Conservation (phyloP, 805 yeast genomes). For the Sporopachydermia lactativora region DNA sequence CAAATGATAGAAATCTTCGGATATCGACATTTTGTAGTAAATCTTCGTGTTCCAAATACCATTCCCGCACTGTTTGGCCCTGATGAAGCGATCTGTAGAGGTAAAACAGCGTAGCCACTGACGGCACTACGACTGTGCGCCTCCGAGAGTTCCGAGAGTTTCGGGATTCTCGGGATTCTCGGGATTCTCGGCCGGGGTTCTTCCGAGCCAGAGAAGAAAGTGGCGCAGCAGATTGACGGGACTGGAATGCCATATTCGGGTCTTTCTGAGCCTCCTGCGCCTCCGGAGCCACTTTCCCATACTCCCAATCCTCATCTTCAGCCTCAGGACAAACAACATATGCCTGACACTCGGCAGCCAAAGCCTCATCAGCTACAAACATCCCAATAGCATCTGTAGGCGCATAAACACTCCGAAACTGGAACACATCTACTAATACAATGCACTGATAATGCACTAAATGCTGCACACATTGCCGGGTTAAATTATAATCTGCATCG, state of each 20-base stretch:
- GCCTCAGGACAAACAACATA: slow-evolving; percentile 49
- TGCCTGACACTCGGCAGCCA: slow-evolving; percentile 76
- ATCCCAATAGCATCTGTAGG: slow-evolving; percentile 66
- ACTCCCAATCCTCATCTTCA: no score
- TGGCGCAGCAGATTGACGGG: slow-evolving; percentile 4
- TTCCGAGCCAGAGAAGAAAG: not conserved
- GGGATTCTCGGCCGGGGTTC: slow-evolving; percentile 4
- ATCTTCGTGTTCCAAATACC: slow-evolving; percentile 60
- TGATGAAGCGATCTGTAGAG: slow-evolving; percentile 69
- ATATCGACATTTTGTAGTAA: slow-evolving; percentile 57
- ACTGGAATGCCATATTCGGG: not conserved
- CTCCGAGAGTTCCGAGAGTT: slow-evolving; percentile 4
- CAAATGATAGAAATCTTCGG: slow-evolving; percentile 76
- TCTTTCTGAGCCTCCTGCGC: not conserved
- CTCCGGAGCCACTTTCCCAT: not conserved
- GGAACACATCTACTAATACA: slow-evolving; percentile 73
- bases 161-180: slow-evolving; percentile 4
- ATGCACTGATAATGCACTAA: slow-evolving; percentile 82
- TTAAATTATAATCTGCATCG: slow-evolving; percentile 63
- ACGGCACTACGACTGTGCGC: slow-evolving; percentile 29
- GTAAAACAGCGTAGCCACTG: slow-evolving; percentile 51
- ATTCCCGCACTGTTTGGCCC: slow-evolving; percentile 62
- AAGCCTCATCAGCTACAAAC: slow-evolving; percentile 46
- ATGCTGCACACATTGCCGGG: slow-evolving; percentile 83
- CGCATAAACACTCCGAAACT: slow-evolving; percentile 77